These are phyloP conservation scores for Pseudogymnoascus sp. DNA, from an alignment of 2,329 filamentous ascomycete species.

Conservation along the genomic window DNA sequence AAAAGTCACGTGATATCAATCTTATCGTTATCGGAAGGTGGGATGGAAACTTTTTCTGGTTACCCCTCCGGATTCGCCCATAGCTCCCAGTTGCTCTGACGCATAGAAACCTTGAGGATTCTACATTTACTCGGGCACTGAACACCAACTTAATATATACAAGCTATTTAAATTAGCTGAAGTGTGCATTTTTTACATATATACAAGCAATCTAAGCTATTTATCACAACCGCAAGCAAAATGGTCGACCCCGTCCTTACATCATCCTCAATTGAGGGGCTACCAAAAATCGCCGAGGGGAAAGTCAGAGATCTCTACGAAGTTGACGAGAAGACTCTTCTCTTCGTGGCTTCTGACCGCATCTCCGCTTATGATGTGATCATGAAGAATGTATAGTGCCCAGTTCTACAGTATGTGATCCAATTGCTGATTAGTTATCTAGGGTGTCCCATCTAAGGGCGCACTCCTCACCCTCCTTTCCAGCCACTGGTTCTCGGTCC, in stretches of 20 bases:
- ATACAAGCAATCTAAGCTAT: slow-evolving; percentile 2
- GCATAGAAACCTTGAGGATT: slow-evolving; percentile 2
- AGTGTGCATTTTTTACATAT: neutral
- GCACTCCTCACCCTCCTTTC: slow-evolving; percentile 59
- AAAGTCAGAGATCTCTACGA: slow-evolving; percentile 80
- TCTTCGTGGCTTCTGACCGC: slow-evolving; percentile 81
- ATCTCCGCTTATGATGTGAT: slow-evolving; percentile 95
- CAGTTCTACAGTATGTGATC: slow-evolving; percentile 38
- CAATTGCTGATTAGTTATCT: slow-evolving; percentile 27
- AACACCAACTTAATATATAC: neutral
- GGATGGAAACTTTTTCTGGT: slow-evolving; percentile 8
- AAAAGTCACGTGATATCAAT: neutral
- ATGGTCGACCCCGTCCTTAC: slow-evolving; percentile 18
- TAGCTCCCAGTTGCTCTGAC: neutral
- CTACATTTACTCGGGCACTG: neutral
- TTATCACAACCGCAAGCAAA: neutral
- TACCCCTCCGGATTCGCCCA: slow-evolving; percentile 3
- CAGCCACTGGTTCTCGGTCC: slow-evolving; percentile 58
- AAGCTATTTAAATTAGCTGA: neutral
- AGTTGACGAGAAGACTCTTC: slow-evolving; percentile 60
- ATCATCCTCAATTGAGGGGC: slow-evolving; percentile 14
- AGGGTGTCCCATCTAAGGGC: slow-evolving; percentile 63
- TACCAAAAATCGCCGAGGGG: slow-evolving; percentile 30
- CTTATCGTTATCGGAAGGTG: slow-evolving; percentile 7
- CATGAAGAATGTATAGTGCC: slow-evolving; percentile 61